Evolutionary conservation across 2,329 filamentous ascomycete species (phyloP).

Genomic region (Hypomyces perniciosus): DNA sequence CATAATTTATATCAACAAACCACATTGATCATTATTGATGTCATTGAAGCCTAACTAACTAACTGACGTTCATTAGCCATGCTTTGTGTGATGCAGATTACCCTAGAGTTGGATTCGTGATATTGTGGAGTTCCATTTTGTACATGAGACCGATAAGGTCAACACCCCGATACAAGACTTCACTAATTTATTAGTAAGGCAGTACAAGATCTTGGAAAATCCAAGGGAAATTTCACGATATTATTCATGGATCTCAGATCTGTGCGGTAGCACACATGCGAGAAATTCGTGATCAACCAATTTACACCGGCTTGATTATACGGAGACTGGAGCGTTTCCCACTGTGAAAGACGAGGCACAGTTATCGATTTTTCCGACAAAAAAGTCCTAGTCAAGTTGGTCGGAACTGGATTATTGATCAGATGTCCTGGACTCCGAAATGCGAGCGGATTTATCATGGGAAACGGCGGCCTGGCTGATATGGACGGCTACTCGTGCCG

Average conservation of each 20-base stretch:
- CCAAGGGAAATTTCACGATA: no score
- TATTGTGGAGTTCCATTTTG: not conserved
- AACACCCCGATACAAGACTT: not conserved
- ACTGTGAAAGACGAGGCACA: no score
- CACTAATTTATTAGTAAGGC: not conserved
- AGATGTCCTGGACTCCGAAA: constrained; percentile 3
- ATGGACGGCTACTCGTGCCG: not conserved
- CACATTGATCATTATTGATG: no score
- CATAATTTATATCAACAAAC: no score
- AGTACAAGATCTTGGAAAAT: no score
- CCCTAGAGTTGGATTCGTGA: not conserved
- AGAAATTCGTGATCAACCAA: not conserved
- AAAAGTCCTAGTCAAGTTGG: not conserved
- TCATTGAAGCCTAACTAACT: no score
- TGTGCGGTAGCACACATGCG: not conserved
- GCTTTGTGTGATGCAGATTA: not conserved
- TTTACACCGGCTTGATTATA: not conserved
- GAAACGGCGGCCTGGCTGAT: constrained; percentile 4
- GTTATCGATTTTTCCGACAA: not conserved
- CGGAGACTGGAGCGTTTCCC: no score
- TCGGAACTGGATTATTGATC: not conserved
- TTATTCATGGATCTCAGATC: not conserved
- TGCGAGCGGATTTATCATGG: not conserved
- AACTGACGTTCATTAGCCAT: not conserved
- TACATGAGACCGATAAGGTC: not conserved